phyloP scores from a whole-genome alignment of 345 rosid genomes.

The Odontarrhena argentea region DNA sequence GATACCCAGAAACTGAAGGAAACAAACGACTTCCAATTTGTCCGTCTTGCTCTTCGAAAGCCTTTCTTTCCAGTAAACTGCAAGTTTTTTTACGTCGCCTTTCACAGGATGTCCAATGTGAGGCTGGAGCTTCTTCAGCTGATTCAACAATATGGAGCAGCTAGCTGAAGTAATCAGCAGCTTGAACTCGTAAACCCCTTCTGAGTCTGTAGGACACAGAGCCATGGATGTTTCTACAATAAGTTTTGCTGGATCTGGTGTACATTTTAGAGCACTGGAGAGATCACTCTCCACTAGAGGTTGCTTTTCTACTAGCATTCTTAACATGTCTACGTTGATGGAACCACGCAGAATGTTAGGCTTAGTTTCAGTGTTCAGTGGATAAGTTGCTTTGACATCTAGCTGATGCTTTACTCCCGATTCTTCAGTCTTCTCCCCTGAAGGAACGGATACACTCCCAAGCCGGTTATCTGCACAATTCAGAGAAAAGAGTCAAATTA shows the following conservation, averaged over 20 bases:
- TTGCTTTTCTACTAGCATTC: slow-evolving; percentile 29
- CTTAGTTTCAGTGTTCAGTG: slow-evolving; percentile 5
- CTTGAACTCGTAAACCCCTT: slow-evolving; percentile 33
- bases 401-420: slow-evolving; percentile 9
- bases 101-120: slow-evolving; percentile 33
- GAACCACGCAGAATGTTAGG: slow-evolving; percentile 11
- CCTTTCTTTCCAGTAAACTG: slow-evolving; percentile 44
- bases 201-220: slow-evolving; percentile 16
- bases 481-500: slow-evolving; percentile 10
- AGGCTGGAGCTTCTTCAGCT: slow-evolving; percentile 40
- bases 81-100: slow-evolving; percentile 42
- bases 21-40: slow-evolving; percentile 45
- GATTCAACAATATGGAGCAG: slow-evolving; percentile 43
- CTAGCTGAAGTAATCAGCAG: slow-evolving; percentile 33
- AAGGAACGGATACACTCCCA: not conserved
- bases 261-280: slow-evolving; percentile 34
- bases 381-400: not conserved
- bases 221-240: slow-evolving; percentile 42
- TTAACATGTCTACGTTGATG: slow-evolving; percentile 21
- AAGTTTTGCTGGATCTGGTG: slow-evolving; percentile 49
- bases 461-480: slow-evolving; percentile 8
- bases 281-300: slow-evolving; percentile 33
- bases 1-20: slow-evolving; percentile 47
- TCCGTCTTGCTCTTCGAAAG: slow-evolving; percentile 35
- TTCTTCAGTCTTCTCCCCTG: slow-evolving; percentile 16